These are phyloP conservation scores for Acacia concinna DNA, from an alignment of 331 rosid genomes.

Conservation along the genomic window DNA sequence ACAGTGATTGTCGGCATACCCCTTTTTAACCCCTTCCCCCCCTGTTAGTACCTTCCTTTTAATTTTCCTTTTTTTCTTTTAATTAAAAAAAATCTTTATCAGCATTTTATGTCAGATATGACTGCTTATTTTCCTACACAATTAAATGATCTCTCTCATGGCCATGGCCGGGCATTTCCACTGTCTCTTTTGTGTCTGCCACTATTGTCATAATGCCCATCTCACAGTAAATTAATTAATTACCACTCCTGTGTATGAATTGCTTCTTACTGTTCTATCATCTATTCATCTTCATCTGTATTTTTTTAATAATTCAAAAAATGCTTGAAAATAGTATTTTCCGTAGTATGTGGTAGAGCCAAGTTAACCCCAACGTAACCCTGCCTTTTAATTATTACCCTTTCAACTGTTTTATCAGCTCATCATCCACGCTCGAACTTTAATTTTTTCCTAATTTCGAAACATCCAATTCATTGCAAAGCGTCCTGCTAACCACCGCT, in stretches of 20 bases:
- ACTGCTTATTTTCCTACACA: background rate
- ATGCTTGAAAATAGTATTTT: background rate
- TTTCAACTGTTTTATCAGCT: conserved; percentile 1
- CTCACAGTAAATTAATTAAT: conserved; percentile 16
- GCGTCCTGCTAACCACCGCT: background rate
- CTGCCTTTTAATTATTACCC: too few relatives aligned
- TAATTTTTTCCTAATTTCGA: background rate
- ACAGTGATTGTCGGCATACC: conserved; percentile 49
- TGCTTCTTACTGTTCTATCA: conserved; percentile 1
- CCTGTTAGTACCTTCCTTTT: background rate
- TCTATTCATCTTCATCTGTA: background rate
- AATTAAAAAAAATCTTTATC: background rate
- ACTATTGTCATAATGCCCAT: conserved; percentile 24
- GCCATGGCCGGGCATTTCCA: background rate
- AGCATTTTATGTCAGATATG: conserved; percentile 1
- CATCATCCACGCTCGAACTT: background rate
- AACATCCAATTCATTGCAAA: background rate
- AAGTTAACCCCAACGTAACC: background rate
- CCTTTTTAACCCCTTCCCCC: conserved; percentile 27
- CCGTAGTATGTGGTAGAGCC: background rate
- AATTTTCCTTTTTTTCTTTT: background rate
- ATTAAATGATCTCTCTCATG: background rate
- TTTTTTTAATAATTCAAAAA: background rate
- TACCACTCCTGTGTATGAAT: background rate
- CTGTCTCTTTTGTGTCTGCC: conserved; percentile 26